A percentile compares a stretch with the other conserved stretches of the same genome.
phyloP scores from a whole-genome alignment of 2,329 filamentous ascomycete species.

The Alternaria burnsii region DNA sequence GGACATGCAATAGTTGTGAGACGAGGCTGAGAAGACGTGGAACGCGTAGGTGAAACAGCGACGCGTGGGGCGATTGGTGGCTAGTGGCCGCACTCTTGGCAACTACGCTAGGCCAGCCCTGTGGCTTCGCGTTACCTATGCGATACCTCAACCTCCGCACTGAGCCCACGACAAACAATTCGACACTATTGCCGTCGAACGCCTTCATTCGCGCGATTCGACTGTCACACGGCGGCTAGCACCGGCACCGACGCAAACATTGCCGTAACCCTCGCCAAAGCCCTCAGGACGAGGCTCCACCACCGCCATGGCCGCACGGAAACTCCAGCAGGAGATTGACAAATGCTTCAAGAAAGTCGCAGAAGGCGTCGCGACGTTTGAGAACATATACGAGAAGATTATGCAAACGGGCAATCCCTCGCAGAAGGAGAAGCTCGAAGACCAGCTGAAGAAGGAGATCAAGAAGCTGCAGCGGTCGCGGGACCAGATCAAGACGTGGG shows the following conservation, averaged over 20 bases:
- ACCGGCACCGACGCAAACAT: conserved; percentile 23
- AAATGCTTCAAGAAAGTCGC: conserved; percentile 99
- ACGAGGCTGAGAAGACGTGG: conserved; percentile 13
- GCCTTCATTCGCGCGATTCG: conserved; percentile 31
- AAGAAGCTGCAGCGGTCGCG: conserved; percentile 98
- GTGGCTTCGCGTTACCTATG: conserved; percentile 34
- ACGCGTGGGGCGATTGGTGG: conserved; percentile 22
- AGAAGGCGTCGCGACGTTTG: conserved; percentile 91
- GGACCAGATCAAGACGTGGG: conserved; percentile 99
- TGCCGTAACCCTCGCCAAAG: conserved; percentile 22
- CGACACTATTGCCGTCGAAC: conserved; percentile 24
- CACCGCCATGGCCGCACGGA: conserved; percentile 85
- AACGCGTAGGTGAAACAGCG: conserved; percentile 20
- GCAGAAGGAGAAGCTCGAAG: conserved; percentile 98
- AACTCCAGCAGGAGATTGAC: conserved; percentile 97
- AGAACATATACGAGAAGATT: conserved; percentile 97
- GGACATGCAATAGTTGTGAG: conserved; percentile 8
- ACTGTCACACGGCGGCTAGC: conserved; percentile 15
- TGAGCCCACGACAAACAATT: conserved; percentile 33
- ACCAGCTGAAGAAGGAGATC: conserved; percentile 98
- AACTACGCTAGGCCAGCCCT: conserved; percentile 30
- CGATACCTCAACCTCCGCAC: conserved; percentile 38
- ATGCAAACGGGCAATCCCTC: conserved; percentile 89
- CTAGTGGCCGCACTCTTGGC: conserved; percentile 31
- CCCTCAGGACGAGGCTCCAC: conserved; percentile 46